Evolutionary conservation across 1,139 yeast species (phyloP).

Genomic region (Arxiozyma slooffiae): DNA sequence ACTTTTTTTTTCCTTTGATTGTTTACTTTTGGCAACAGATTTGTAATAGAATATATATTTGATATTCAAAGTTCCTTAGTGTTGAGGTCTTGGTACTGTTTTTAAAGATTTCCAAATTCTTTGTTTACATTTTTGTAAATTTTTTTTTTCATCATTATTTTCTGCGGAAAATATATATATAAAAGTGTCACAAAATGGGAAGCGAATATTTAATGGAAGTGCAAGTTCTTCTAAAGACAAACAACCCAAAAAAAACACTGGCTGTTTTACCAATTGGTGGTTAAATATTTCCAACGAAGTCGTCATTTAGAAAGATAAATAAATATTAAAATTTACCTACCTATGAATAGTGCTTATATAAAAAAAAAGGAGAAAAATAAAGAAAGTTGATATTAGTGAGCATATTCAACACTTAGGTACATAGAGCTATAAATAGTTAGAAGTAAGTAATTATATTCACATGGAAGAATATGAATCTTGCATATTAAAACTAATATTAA

Average conservation of each 20-base stretch:
- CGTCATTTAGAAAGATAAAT: too few relatives aligned
- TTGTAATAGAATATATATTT: not conserved
- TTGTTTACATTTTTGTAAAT: not conserved
- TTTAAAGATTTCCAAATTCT: not conserved
- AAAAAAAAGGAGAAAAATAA: not conserved
- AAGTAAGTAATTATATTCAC: not conserved
- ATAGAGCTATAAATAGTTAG: not conserved
- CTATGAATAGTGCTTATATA: too few relatives aligned
- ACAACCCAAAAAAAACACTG: too few relatives aligned
- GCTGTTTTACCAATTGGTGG: too few relatives aligned
- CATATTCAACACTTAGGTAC: not conserved
- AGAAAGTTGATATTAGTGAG: not conserved
- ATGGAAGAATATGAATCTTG: constrained; percentile 1
- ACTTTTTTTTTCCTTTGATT: not conserved
- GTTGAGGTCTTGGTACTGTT: not conserved
- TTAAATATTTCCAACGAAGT: too few relatives aligned
- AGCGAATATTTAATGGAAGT: too few relatives aligned
- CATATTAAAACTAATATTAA: constrained; percentile 10
- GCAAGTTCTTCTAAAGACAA: too few relatives aligned
- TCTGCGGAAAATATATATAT: too few relatives aligned
- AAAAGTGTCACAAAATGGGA: not conserved
- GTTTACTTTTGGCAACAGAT: not conserved
- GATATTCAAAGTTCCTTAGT: not conserved
- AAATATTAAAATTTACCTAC: too few relatives aligned
- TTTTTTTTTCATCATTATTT: not conserved